These are phyloP conservation scores for Psilocybe tampanensis DNA, from an alignment of 768 basidiomycete genomes.

Conservation along the genomic window DNA sequence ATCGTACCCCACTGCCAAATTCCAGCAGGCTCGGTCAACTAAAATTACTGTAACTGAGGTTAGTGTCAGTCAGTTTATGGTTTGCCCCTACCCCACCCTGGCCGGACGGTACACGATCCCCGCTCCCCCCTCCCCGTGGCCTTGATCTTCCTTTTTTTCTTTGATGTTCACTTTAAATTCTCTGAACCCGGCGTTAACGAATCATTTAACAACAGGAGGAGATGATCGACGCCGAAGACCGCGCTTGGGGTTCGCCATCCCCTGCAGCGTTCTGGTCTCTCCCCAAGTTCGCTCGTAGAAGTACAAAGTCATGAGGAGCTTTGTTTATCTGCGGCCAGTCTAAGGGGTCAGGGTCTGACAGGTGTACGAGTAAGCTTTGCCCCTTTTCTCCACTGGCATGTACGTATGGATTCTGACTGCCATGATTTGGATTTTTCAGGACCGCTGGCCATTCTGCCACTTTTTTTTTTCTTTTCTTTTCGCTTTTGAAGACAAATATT, in stretches of 20 bases:
- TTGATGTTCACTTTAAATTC: neutral
- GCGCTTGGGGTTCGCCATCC: conserved; percentile 39
- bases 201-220: conserved; percentile 20
- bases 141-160: too few relatives aligned
- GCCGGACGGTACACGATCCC: conserved; percentile 2
- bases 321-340: neutral
- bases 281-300: conserved; percentile 26
- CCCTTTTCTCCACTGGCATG: too few relatives aligned
- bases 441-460: too few relatives aligned
- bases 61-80: too few relatives aligned
- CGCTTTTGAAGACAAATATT: too few relatives aligned
- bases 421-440: neutral
- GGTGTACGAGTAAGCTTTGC: too few relatives aligned
- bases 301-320: conserved; percentile 8
- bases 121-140: too few relatives aligned
- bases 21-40: conserved; percentile 7
- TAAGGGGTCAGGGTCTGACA: neutral
- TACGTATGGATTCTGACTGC: conserved; percentile 1
- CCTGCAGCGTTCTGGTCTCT: conserved; percentile 19
- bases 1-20: conserved; percentile 8
- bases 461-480: too few relatives aligned
- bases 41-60: conserved; percentile 16
- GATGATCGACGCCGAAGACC: conserved; percentile 39
- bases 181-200: conserved; percentile 13
- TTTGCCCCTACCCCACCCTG: neutral